These are phyloP conservation scores for Phytophthora hybrid DNA, from an alignment of 352 stramenopile genomes.

Conservation along the genomic window DNA sequence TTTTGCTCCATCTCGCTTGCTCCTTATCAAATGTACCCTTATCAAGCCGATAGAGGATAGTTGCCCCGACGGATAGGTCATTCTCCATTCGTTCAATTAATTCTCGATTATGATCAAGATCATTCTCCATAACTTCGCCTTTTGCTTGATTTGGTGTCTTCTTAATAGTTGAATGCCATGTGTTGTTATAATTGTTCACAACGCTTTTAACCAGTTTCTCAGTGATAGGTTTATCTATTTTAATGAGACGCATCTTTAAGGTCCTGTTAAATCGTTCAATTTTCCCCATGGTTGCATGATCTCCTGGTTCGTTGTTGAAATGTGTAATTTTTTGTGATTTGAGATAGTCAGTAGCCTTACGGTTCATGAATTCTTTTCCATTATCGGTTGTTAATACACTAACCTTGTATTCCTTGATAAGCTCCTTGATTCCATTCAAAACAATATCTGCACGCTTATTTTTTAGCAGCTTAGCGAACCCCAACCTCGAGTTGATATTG, in stretches of 20 bases:
- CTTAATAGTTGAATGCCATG: not conserved
- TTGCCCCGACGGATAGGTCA: not conserved
- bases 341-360: not conserved
- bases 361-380: not conserved
- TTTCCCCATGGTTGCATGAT: not conserved
- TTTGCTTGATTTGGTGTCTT: not conserved
- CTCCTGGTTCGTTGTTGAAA: not conserved
- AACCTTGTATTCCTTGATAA: not conserved
- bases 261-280: not conserved
- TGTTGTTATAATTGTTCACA: not conserved
- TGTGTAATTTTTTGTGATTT: not conserved
- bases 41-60: conserved; percentile 5
- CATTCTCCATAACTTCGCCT: not conserved
- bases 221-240: not conserved
- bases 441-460: not conserved
- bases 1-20: not conserved
- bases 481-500: not conserved
- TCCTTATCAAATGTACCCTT: conserved; percentile 15
- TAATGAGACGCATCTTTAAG: not conserved
- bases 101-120: not conserved
- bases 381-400: not conserved
- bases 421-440: not conserved
- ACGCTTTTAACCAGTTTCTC: not conserved
- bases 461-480: not conserved
- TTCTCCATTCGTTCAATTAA: not conserved